Base-by-base conservation (phyloP, 2,329 filamentous ascomycete species). In the Pseudogymnoascus sp. region DNA sequence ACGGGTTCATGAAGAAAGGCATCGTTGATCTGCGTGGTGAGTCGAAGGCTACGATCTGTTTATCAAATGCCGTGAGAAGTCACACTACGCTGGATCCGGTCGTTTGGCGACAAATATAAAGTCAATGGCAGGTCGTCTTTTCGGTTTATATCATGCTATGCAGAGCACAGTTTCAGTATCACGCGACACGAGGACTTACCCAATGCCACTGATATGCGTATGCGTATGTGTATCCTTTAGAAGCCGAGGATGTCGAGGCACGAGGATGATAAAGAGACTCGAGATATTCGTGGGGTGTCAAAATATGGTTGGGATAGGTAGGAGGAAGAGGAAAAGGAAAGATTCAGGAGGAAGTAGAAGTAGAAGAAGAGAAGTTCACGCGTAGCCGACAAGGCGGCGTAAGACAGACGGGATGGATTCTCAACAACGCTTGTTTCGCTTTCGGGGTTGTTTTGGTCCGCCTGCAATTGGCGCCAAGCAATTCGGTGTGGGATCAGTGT, bases 1-100 rank as follows among this genome's bases (percentile, higher is more conserved):
- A 81, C 1, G 78, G 79, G 64, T 79, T 75, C 38, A 72, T 74
- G 61, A 79, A 71, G 62, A 76, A 69, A 59, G 70, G 68, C 74
- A 77, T 76, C 2, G 65, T 72, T 72, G 67, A 63, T 50, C 43
- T 50, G 43, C 25, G 43, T 50, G 43, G 43, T 50, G 43, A 50
- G 43, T 50, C 43, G 43, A 30, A 25, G 43, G 43, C 43, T 50
- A 50, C 25, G 43, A 50, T 50, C 43, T 50, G 43, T 50, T 50
- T 50, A 50, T 50, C 43, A 50, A 22, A 50, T 30, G 25, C 25
- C 43, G 25, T 50, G 43, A 50, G 43, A 15, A n/a, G 43, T 50
- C 43, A 50, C 30, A 50, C 43, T 50, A 50, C 43, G 25, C 43
- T 50, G n/a, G 43, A 50, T 50, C n/a, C 25, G n/a, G n/a, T 30